phyloP scores from a whole-genome alignment of 345 rosid species.

The Ceriops tagal region DNA sequence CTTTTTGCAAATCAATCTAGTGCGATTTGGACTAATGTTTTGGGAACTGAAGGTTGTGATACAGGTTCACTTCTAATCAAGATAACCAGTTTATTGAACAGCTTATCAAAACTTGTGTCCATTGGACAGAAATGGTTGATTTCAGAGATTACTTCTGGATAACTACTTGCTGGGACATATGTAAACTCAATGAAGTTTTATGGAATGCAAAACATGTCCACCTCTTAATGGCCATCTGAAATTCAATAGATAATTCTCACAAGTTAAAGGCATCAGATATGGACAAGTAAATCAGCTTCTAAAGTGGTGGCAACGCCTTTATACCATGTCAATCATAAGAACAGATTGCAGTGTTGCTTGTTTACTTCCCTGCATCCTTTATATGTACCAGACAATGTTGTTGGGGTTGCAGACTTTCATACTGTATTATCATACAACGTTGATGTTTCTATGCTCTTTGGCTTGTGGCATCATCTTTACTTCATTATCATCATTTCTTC shows the following conservation, averaged over 20 bases:
- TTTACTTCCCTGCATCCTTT: background rate
- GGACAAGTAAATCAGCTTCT: slow-evolving; percentile 19
- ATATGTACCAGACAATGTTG: too few species aligned
- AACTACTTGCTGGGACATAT: slow-evolving; percentile 41
- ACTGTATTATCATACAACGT: background rate
- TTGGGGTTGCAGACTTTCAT: background rate
- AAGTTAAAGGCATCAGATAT: slow-evolving; percentile 15
- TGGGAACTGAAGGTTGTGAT: slow-evolving; percentile 55
- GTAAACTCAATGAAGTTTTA: slow-evolving; percentile 42
- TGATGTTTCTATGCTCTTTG: background rate
- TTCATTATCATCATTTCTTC: background rate
- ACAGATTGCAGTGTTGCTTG: background rate
- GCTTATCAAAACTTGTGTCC: slow-evolving; percentile 16
- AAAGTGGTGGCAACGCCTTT: slow-evolving; percentile 2
- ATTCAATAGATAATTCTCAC: slow-evolving; percentile 14
- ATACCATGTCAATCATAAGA: background rate
- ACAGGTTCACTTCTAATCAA: slow-evolving; percentile 61
- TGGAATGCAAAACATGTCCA: slow-evolving; percentile 31
- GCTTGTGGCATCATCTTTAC: background rate
- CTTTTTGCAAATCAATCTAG: slow-evolving; percentile 31
- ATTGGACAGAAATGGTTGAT: slow-evolving; percentile 48
- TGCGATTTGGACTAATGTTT: slow-evolving; percentile 57
- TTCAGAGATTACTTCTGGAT: slow-evolving; percentile 37
- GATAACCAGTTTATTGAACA: slow-evolving; percentile 28
- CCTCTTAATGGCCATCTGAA: slow-evolving; percentile 22